Evolutionary conservation across 306 rosid species (phyloP), one percentile per base, ranked within the genome.

Genomic region (Quillaja saponaria): DNA sequence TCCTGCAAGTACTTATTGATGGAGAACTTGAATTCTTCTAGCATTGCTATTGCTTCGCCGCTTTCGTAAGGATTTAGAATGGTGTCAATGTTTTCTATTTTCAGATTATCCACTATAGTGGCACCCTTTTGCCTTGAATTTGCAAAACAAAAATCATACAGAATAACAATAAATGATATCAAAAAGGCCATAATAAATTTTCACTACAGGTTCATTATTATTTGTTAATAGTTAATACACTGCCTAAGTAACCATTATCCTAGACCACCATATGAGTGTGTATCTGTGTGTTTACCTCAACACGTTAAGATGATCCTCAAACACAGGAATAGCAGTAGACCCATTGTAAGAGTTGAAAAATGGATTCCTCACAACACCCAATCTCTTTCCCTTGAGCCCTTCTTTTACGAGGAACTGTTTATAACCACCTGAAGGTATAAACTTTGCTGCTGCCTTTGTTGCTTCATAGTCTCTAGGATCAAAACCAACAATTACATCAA

Each of bases 401-500:
- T 78, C 66, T 14, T 10, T 14, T 19, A 56, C 74, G 15, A 85
- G 85, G 38, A 84, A 90, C 33, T 90, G 88, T 64, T 47, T 68
- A 57, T 78, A 81, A 14, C 90, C 92, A 59, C 81, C 86, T 18
- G 12, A 4, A 15, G 95, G 90, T 51, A 75, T 84, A 66, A 76
- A 82, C 62, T 66, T 57, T 1, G 80, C 40, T 10, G 86, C 80
- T 55, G 69, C 66, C 39, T 37, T 45, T 49, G 90, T 86, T 44
- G 91, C 86, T 21, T 71, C 80, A 16, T 8, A 66, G 66, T 82
- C 90, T 61, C 66, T 77, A n/a, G 76, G 76, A 34, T 87, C 90
- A 52, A 73, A 73, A 34, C 95, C 97, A 51, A 68, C 86, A 55
- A 82, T 90, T 13, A 64, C 84, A 46, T 87, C 92, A 42, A 90